Evolutionary conservation across 208 protist genomes (phyloP).

Genomic region (Angomonas deanei): DNA sequence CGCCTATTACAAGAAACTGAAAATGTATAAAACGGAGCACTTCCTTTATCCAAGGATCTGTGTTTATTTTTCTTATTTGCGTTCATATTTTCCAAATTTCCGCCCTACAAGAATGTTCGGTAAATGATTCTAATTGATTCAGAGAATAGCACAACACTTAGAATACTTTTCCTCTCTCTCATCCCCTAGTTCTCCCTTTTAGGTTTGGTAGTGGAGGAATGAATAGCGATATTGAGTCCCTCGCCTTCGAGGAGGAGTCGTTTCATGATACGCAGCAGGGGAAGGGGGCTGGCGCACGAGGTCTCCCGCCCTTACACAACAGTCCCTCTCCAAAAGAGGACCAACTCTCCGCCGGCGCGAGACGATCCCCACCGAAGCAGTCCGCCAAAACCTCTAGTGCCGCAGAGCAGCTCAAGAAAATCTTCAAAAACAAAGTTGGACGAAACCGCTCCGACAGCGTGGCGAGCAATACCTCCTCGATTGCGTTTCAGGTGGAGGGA

Average conservation of each 20-base stretch:
- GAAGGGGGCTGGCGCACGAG: conserved; percentile 1
- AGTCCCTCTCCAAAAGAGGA: neutral
- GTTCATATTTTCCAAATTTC: too few relatives aligned
- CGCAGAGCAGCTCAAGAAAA: neutral
- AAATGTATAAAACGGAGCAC: too few relatives aligned
- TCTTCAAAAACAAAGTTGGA: neutral
- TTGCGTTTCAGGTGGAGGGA: conserved; percentile 1
- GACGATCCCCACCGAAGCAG: neutral
- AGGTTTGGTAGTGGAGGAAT: neutral
- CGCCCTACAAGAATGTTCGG: too few relatives aligned
- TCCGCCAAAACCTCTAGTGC: neutral
- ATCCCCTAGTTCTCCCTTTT: neutral
- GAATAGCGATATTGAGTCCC: conserved; percentile 46
- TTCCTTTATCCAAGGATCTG: too few relatives aligned
- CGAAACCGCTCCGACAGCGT: neutral
- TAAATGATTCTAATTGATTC: too few relatives aligned
- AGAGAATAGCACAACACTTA: too few relatives aligned
- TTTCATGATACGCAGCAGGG: conserved; percentile 5
- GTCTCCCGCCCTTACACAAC: neutral
- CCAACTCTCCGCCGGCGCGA: neutral
- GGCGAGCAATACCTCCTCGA: conserved; percentile 1
- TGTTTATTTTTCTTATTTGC: too few relatives aligned
- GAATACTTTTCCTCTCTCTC: conserved; percentile 9
- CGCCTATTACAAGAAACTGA: too few relatives aligned
- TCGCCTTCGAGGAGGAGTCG: conserved; percentile 37